A percentile compares a stretch with the other conserved stretches of the same genome.
phyloP scores from a whole-genome alignment of 352 stramenopile species.

The Globisporangium cederbergense region DNA sequence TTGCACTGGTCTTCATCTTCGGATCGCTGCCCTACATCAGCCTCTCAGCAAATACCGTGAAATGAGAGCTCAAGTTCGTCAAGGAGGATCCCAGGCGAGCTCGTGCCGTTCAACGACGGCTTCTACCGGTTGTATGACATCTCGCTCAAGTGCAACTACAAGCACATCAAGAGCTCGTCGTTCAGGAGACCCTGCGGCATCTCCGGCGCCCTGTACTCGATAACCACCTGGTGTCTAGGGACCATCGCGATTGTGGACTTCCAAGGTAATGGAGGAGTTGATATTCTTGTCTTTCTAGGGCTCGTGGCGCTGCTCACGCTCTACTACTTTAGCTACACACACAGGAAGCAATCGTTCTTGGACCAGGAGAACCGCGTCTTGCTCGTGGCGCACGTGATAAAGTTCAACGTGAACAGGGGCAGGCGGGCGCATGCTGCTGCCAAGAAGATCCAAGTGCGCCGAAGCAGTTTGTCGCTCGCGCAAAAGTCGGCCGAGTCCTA shows the following conservation, averaged over 20 bases:
- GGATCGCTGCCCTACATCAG: constrained; percentile 16
- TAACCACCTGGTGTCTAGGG: constrained; percentile 12
- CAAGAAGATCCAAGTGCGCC: no score
- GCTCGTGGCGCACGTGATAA: constrained; percentile 27
- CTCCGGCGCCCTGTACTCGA: constrained; percentile 19
- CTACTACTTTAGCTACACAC: constrained; percentile 21
- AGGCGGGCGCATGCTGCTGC: no score
- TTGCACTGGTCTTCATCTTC: constrained; percentile 18
- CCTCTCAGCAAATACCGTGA: neutral
- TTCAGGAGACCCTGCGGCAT: constrained; percentile 22
- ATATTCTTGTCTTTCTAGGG: neutral
- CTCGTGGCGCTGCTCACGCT: constrained; percentile 8
- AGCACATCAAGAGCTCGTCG: constrained; percentile 23
- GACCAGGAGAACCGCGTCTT: constrained; percentile 22
- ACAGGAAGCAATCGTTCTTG: constrained; percentile 22
- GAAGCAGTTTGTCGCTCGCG: no score
- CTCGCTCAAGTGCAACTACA: constrained; percentile 18
- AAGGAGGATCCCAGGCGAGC: constrained; percentile 15
- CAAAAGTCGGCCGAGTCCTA: no score
- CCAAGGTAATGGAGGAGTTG: constrained; percentile 15
- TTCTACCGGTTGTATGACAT: constrained; percentile 33
- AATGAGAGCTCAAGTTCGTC: neutral
- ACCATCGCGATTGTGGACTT: constrained; percentile 14
- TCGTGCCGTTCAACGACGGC: constrained; percentile 36
- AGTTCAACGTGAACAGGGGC: constrained; percentile 14